Evolutionary conservation across 768 basidiomycete species (phyloP).

Genomic region (Tephrocybe sp.): DNA sequence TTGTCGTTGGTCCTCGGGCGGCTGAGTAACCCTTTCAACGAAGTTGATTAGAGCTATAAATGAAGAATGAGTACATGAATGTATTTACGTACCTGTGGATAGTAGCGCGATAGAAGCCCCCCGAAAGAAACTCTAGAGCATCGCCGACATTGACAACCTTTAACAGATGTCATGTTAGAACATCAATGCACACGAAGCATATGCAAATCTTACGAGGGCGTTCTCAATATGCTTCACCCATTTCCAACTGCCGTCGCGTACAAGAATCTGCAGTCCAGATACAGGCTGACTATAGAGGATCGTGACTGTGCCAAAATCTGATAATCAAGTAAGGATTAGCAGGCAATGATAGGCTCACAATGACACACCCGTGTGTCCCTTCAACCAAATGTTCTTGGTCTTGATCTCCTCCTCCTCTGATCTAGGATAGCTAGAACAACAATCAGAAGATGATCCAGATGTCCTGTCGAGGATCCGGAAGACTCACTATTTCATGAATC

Average conservation of each 20-base stretch:
- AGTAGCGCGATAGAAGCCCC: conserved; percentile 44
- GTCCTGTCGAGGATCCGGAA: too few species aligned
- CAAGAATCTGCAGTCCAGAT: conserved; percentile 44
- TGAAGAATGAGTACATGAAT: background rate
- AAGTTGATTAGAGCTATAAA: background rate
- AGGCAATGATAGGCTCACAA: background rate
- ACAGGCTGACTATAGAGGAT: conserved; percentile 53
- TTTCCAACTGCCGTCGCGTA: conserved; percentile 41
- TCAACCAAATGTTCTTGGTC: conserved; percentile 49
- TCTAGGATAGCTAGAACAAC: conserved; percentile 36
- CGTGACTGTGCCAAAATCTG: conserved; percentile 45
- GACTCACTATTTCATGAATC: conserved; percentile 50
- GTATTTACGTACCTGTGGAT: conserved; percentile 32
- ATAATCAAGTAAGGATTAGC: background rate
- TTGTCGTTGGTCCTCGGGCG: conserved; percentile 42
- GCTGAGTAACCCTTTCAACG: conserved; percentile 36
- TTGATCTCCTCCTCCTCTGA: conserved; percentile 40
- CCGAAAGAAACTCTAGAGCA: conserved; percentile 44
- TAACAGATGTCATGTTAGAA: background rate
- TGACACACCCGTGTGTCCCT: conserved; percentile 46
- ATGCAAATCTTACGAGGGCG: conserved; percentile 34
- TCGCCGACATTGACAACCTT: conserved; percentile 40
- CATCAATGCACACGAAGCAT: background rate
- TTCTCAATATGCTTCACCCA: conserved; percentile 50
- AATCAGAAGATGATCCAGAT: background rate